phyloP scores from a whole-genome alignment of 2,329 filamentous ascomycete species.

The Clonostachys rhizophaga region DNA sequence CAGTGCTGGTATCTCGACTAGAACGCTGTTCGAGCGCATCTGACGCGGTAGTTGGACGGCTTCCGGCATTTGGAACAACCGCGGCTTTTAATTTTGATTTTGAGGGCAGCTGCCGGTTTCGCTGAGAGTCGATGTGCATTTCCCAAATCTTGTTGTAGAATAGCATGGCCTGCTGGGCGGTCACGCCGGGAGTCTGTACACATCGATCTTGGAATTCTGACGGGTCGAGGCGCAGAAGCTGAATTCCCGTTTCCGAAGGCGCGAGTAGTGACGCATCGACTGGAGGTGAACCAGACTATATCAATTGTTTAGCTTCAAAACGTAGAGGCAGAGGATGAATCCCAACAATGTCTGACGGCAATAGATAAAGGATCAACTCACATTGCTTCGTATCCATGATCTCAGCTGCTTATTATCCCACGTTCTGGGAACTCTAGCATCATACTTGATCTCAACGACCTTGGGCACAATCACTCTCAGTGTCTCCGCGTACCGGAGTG shows the following conservation, averaged over 20 bases:
- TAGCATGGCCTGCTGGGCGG: constrained; percentile 28
- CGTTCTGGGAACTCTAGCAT: constrained; percentile 21
- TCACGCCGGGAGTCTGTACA: constrained; percentile 26
- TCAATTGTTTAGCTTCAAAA: background rate
- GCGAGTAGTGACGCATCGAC: constrained; percentile 26
- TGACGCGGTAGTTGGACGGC: background rate
- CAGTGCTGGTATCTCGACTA: constrained; percentile 20
- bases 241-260: constrained; percentile 30
- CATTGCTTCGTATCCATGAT: constrained; percentile 32
- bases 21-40: constrained; percentile 4
- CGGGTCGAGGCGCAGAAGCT: constrained; percentile 30
- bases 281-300: constrained; percentile 30
- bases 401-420: constrained; percentile 32
- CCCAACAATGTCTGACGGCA: no score
- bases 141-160: constrained; percentile 36
- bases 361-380: constrained; percentile 13
- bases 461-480: constrained; percentile 30
- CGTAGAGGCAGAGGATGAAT: no score
- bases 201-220: constrained; percentile 34
- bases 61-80: background rate
- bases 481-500: constrained; percentile 42
- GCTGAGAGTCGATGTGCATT: constrained; percentile 31
- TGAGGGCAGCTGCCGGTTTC: constrained; percentile 2
- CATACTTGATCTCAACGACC: constrained; percentile 10
- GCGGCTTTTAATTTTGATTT: background rate